Conservation (phyloP, 2,329 filamentous ascomycete species). For the Aaosphaeria arxii region DNA sequence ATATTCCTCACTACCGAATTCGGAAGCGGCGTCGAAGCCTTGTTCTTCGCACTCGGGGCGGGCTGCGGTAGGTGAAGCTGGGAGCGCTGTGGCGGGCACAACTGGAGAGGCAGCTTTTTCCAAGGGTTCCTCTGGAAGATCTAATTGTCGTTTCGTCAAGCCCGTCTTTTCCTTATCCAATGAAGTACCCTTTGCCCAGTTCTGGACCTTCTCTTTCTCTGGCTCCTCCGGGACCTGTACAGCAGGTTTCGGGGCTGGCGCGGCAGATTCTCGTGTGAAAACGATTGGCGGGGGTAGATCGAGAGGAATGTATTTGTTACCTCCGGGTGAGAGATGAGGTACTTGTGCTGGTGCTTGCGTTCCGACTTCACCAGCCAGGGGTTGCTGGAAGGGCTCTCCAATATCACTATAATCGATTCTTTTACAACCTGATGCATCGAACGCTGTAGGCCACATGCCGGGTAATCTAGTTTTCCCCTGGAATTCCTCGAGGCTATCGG, state of each 20-base stretch:
- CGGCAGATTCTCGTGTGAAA: slow-evolving; percentile 14
- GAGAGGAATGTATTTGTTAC: slow-evolving; percentile 32
- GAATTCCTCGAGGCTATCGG: slow-evolving; percentile 41
- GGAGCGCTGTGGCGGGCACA: slow-evolving; percentile 6
- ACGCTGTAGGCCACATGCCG: slow-evolving; percentile 48
- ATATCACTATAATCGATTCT: slow-evolving; percentile 8
- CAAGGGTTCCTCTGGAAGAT: slow-evolving; percentile 9
- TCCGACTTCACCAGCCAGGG: slow-evolving; percentile 5
- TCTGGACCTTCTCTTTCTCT: slow-evolving; percentile 5
- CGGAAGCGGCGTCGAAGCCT: slow-evolving; percentile 52
- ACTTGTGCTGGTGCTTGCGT: background rate
- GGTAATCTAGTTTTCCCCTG: slow-evolving; percentile 45
- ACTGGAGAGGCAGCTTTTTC: slow-evolving; percentile 2
- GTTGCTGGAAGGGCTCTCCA: slow-evolving; percentile 16
- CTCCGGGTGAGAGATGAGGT: slow-evolving; percentile 18
- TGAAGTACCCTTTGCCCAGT: background rate
- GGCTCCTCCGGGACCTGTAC: background rate
- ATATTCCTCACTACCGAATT: slow-evolving; percentile 44
- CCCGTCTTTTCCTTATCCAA: no score
- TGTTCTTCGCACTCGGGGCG: slow-evolving; percentile 43
- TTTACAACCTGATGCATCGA: slow-evolving; percentile 42
- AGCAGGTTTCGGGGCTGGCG: background rate
- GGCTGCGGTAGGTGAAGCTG: slow-evolving; percentile 9
- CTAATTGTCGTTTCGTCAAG: slow-evolving; percentile 20
- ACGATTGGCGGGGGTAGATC: slow-evolving; percentile 26